phyloP scores from a whole-genome alignment of 2,329 filamentous ascomycete species.

The Lomentospora prolificans region DNA sequence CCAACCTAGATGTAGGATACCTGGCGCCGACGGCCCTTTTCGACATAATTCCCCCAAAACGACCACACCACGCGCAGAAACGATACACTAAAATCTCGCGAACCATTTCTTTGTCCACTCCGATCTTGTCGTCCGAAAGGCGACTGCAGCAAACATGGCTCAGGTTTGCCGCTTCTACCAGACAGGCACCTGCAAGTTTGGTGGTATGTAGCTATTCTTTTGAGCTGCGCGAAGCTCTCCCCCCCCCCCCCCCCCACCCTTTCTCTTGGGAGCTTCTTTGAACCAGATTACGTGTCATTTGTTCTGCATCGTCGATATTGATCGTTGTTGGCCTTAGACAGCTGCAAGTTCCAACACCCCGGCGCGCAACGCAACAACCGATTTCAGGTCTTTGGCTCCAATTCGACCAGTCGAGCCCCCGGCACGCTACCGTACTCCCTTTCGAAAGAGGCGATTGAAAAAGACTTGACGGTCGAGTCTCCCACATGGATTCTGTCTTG shows the following conservation, averaged over 20 bases:
- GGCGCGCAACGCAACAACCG: conserved; percentile 23
- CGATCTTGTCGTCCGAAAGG: not conserved
- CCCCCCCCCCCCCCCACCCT: not conserved
- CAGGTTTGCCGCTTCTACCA: conserved; percentile 12
- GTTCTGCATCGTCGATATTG: not conserved
- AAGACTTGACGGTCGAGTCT: conserved; percentile 59
- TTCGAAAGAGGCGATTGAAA: conserved; percentile 47
- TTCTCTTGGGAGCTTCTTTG: no score
- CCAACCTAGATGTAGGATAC: not conserved
- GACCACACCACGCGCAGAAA: no score
- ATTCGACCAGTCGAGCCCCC: not conserved
- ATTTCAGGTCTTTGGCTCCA: conserved; percentile 12
- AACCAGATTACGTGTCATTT: no score
- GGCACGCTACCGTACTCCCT: conserved; percentile 37
- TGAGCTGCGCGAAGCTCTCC: not conserved
- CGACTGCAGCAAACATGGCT: conserved; percentile 6
- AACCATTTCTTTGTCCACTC: not conserved
- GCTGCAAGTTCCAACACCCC: conserved; percentile 46
- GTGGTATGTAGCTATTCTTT: conserved; percentile 29
- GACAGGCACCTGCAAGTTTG: conserved; percentile 38
- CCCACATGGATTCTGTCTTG: conserved; percentile 81
- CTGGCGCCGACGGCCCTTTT: not conserved
- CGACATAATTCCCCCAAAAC: no score
- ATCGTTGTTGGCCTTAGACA: conserved; percentile 26
- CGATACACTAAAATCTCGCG: no score